Conservation (phyloP, 1,284 basidiomycete genomes). For the Malassezia globosa region DNA sequence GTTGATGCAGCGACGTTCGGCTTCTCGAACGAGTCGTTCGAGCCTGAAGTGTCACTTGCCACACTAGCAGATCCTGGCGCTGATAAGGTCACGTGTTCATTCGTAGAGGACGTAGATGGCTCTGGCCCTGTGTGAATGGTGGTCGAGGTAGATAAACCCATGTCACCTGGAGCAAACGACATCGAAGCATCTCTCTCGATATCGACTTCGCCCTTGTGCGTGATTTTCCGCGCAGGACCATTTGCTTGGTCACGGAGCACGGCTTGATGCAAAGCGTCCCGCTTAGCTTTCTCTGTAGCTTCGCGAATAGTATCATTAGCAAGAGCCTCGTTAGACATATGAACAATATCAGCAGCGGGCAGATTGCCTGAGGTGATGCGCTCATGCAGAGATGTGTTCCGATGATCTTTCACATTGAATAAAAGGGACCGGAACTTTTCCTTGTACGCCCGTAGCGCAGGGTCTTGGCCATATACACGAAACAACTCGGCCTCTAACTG, state of each 20-base stretch:
- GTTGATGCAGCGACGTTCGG: too few species aligned
- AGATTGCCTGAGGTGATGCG: slow-evolving; percentile 34
- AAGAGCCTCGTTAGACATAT: slow-evolving; percentile 36
- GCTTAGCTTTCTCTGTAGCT: slow-evolving; percentile 34
- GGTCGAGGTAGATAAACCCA: too few species aligned
- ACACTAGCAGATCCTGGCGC: too few species aligned
- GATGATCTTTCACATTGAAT: slow-evolving; percentile 44
- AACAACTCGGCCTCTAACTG: slow-evolving; percentile 14
- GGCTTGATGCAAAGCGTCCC: slow-evolving; percentile 34
- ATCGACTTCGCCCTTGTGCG: slow-evolving; percentile 47
- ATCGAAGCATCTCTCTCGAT: slow-evolving; percentile 44
- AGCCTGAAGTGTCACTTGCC: too few species aligned
- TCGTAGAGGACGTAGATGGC: too few species aligned
- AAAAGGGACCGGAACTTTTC: slow-evolving; percentile 41
- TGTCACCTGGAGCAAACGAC: too few species aligned
- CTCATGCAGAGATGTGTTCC: slow-evolving; percentile 34
- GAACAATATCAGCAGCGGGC: slow-evolving; percentile 27
- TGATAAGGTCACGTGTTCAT: too few species aligned
- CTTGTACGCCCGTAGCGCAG: slow-evolving; percentile 24
- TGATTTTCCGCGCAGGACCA: slow-evolving; percentile 41
- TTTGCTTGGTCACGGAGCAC: slow-evolving; percentile 26
- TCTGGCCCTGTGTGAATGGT: too few species aligned
- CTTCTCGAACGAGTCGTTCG: too few species aligned
- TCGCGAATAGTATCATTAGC: slow-evolving; percentile 41
- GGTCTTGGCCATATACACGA: background rate